These are phyloP conservation scores for Fremontodendron californicum DNA, from an alignment of 345 rosid species.

Conservation along the genomic window DNA sequence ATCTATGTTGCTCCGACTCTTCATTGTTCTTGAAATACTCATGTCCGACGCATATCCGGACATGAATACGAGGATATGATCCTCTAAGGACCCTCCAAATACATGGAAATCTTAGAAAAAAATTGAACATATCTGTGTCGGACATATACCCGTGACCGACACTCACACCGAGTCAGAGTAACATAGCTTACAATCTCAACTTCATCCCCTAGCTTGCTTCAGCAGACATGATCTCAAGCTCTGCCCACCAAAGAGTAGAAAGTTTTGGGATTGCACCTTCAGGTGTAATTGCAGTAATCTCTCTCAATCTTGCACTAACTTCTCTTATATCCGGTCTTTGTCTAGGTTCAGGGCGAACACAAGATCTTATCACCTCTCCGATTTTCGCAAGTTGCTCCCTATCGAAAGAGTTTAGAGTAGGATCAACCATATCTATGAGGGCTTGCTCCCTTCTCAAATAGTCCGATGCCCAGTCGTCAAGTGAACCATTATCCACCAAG, in stretches of 20 bases:
- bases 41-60: too few species aligned
- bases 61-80: too few species aligned
- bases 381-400: conserved; percentile 49
- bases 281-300: conserved; percentile 49
- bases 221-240: conserved; percentile 70
- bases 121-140: too few species aligned
- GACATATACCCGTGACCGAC: too few species aligned
- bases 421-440: conserved; percentile 57
- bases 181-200: conserved; percentile 13
- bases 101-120: too few species aligned
- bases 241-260: conserved; percentile 99
- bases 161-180: too few species aligned
- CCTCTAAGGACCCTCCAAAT: too few species aligned
- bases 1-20: too few species aligned
- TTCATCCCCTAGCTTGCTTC: conserved; percentile 33
- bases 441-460: conserved; percentile 37
- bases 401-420: conserved; percentile 53
- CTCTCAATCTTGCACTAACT: conserved; percentile 48
- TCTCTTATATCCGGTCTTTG: conserved; percentile 59
- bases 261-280: conserved; percentile 64
- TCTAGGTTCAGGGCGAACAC: conserved; percentile 57
- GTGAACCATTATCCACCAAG: conserved; percentile 35
- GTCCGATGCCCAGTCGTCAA: conserved; percentile 54
- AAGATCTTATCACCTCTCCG: conserved; percentile 47
- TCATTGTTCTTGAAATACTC: too few species aligned